Conservation (phyloP, 805 yeast species). For the Priceomyces carsonii region DNA sequence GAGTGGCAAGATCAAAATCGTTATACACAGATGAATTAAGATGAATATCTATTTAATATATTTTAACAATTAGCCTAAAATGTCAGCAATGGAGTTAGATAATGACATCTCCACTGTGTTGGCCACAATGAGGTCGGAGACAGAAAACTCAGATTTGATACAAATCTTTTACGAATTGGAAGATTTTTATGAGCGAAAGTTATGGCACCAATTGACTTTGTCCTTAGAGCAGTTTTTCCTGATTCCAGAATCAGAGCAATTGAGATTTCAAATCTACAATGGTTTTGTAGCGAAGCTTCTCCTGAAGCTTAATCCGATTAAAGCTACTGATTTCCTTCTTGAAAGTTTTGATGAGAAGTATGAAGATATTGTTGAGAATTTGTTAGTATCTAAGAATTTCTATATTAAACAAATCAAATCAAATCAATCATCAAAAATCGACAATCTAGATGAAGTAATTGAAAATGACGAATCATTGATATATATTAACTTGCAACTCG, state of each 20-base stretch:
- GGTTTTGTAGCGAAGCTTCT: conserved; percentile 68
- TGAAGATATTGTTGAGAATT: conserved; percentile 34
- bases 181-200: conserved; percentile 81
- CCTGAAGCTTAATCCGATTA: conserved; percentile 74
- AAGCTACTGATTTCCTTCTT: conserved; percentile 74
- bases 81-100: conserved; percentile 42
- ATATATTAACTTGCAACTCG: conserved; percentile 59
- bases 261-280: conserved; percentile 68
- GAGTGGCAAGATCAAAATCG: conserved; percentile 6
- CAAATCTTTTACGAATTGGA: conserved; percentile 70
- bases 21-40: too few relatives aligned
- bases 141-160: conserved; percentile 59
- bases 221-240: conserved; percentile 62
- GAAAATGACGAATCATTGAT: conserved; percentile 57
- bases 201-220: conserved; percentile 92
- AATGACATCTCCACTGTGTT: conserved; percentile 47
- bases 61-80: conserved; percentile 4
- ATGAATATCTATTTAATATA: too few relatives aligned
- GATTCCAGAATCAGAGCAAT: conserved; percentile 48
- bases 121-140: conserved; percentile 63
- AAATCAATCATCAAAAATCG: conserved; percentile 27
- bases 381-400: conserved; percentile 31
- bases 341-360: conserved; percentile 38
- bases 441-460: conserved; percentile 29
- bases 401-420: conserved; percentile 26